Evolutionary conservation across 1,284 basidiomycete genomes (phyloP).

Genomic region (Fomitiporia mediterranea): DNA sequence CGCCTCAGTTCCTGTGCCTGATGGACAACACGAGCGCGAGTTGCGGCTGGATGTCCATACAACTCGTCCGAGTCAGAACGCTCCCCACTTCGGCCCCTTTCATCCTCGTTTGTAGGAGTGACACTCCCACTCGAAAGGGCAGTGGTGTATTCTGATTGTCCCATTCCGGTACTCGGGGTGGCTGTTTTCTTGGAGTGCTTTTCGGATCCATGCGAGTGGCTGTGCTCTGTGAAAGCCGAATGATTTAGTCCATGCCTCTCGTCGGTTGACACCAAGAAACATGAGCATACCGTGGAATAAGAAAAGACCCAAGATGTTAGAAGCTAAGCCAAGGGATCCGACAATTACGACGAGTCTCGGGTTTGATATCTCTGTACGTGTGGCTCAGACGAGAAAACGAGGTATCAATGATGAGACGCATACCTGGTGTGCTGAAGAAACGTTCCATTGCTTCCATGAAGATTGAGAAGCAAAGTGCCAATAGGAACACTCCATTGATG

Average conservation of each 20-base stretch:
- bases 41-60: conserved; percentile 86
- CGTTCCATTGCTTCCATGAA: conserved; percentile 90
- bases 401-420: conserved; percentile 23
- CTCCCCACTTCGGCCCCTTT: conserved; percentile 31
- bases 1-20: conserved; percentile 78
- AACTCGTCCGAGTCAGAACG: conserved; percentile 55
- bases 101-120: conserved; percentile 24
- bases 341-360: conserved; percentile 89
- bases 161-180: conserved; percentile 18
- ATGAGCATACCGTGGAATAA: conserved; percentile 82
- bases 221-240: conserved; percentile 58
- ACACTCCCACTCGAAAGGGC: conserved; percentile 22
- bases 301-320: conserved; percentile 91
- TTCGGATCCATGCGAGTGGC: conserved; percentile 48
- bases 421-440: conserved; percentile 82
- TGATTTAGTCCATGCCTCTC: too few species aligned
- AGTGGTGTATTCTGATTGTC: conserved; percentile 7
- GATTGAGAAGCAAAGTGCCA: conserved; percentile 96
- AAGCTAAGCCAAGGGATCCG: conserved; percentile 83
- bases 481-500: conserved; percentile 94
- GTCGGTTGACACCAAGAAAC: too few species aligned
- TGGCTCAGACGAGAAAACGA: neutral
- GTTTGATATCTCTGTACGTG: conserved; percentile 75
- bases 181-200: conserved; percentile 17
- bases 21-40: conserved; percentile 83